A percentile compares a stretch with the other conserved stretches of the same genome.
Conservation (phyloP, 257 asterid genomes). For the Salvia hispanica region DNA sequence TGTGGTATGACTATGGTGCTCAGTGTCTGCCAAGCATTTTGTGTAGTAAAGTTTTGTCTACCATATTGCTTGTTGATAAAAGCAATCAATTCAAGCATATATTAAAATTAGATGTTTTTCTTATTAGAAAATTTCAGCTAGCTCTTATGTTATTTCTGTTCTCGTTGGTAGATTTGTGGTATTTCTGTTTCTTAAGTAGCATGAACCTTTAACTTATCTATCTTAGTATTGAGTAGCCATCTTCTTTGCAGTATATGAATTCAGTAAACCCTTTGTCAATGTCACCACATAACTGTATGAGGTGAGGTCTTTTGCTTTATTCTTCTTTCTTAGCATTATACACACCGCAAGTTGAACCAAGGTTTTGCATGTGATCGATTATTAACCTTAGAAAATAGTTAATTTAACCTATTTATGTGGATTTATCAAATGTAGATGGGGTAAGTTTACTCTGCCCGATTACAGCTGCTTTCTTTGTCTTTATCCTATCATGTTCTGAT, state of each 20-base stretch:
- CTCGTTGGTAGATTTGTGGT: conserved; percentile 4
- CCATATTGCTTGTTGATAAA: background rate
- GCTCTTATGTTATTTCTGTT: conserved; percentile 3
- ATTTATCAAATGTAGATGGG: background rate
- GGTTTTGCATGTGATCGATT: background rate
- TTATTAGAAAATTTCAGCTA: background rate
- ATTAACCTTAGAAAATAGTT: background rate
- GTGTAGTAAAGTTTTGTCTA: conserved; percentile 7
- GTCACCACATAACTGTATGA: background rate
- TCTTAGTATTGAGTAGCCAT: background rate
- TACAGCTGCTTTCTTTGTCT: background rate
- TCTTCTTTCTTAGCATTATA: background rate
- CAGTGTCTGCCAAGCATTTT: background rate
- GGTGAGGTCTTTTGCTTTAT: background rate
- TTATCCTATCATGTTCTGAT: background rate
- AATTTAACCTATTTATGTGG: background rate
- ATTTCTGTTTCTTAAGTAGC: background rate
- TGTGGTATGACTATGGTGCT: background rate
- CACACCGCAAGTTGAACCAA: background rate
- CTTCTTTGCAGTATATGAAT: background rate
- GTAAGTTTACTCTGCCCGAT: background rate
- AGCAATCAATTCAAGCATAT: background rate
- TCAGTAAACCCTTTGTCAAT: background rate
- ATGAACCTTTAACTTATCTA: background rate
- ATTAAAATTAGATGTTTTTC: background rate